These are phyloP conservation scores for Toxoplasma gondii DNA, from an alignment of 169 alveolate genomes.

Conservation along the genomic window DNA sequence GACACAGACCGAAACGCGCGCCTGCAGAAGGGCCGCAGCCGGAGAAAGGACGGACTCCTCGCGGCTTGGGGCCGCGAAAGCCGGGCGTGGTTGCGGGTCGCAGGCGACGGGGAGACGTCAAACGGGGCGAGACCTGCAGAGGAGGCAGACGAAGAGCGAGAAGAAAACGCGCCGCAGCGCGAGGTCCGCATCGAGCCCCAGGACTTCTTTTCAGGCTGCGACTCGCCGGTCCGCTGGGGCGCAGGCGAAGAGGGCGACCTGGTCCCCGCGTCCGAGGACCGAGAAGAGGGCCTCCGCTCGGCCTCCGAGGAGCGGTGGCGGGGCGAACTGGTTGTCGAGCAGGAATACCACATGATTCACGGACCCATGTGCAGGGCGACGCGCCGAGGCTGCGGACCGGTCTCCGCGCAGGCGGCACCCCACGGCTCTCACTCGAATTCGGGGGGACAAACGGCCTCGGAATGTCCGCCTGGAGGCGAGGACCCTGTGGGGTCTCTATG, in stretches of 20 bases:
- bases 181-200: not conserved
- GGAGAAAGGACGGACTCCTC: not conserved
- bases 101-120: not conserved
- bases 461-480: not conserved
- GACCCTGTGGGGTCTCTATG: not conserved
- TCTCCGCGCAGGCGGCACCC: not conserved
- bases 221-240: not conserved
- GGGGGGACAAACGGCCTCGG: not conserved
- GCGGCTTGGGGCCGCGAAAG: not conserved
- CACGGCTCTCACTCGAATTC: not conserved
- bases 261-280: not conserved
- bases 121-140: not conserved
- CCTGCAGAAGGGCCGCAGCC: not conserved
- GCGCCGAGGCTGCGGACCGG: not conserved
- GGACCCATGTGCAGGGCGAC: not conserved
- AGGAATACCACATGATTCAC: not conserved
- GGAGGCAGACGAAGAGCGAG: not conserved
- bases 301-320: no score
- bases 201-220: constrained; percentile 6
- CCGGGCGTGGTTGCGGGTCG: not conserved
- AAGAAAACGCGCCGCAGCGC: not conserved
- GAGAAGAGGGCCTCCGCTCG: no score
- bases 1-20: not conserved
- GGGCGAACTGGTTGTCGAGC: not conserved
- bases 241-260: not conserved